phyloP scores from a whole-genome alignment of 208 protist genomes.

The Trichomonas vaginalis region DNA sequence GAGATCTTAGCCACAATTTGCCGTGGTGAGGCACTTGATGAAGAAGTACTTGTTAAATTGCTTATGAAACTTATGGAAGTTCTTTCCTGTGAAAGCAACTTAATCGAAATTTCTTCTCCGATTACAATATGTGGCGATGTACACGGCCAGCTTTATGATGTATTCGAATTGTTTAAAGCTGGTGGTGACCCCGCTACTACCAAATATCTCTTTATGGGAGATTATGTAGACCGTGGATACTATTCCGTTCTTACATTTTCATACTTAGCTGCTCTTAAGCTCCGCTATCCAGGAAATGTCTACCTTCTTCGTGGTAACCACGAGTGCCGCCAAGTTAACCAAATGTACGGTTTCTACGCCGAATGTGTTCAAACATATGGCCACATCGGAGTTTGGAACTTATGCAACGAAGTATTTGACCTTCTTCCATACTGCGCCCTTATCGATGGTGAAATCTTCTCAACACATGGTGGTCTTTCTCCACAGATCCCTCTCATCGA shows the following conservation, averaged over 20 bases:
- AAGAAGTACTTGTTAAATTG: conserved; percentile 34
- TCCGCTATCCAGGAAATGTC: conserved; percentile 58
- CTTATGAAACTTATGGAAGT: not conserved
- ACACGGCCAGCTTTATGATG: conserved; percentile 27
- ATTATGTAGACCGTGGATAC: conserved; percentile 27
- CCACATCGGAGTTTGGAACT: conserved; percentile 60
- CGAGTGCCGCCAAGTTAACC: conserved; percentile 69
- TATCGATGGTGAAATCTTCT: conserved; percentile 46
- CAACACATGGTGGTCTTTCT: conserved; percentile 63
- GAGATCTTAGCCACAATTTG: conserved; percentile 44
- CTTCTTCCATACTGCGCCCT: conserved; percentile 57
- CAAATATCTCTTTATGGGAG: conserved; percentile 87
- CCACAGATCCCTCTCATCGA: conserved; percentile 56
- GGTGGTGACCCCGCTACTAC: conserved; percentile 58
- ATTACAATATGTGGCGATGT: conserved; percentile 25
- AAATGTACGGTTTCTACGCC: conserved; percentile 73
- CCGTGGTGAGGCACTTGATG: conserved; percentile 42
- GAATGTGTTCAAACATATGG: conserved; percentile 66
- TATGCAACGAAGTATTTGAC: conserved; percentile 63
- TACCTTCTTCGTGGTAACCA: conserved; percentile 74
- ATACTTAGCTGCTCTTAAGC: conserved; percentile 66
- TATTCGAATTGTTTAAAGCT: conserved; percentile 70
- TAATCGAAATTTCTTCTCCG: not conserved
- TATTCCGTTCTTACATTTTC: conserved; percentile 64
- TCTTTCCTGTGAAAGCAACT: not conserved